These are phyloP conservation scores for Macadamia integrifolia DNA, from an alignment of 164 flowering plant genomes.

Conservation along the genomic window DNA sequence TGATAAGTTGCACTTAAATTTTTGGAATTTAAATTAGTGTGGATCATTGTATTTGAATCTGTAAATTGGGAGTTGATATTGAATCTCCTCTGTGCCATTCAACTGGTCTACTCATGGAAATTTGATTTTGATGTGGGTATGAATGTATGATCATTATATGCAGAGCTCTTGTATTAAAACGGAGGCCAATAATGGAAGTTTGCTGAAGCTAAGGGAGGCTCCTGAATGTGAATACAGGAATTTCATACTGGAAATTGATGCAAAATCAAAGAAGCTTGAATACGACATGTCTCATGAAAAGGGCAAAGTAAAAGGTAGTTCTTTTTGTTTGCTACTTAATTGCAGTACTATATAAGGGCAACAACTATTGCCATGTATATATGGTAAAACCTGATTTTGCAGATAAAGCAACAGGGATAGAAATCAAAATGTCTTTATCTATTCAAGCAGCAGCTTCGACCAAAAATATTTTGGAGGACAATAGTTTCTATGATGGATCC, in stretches of 20 bases:
- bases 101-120: too few species aligned
- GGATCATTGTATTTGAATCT: too few species aligned
- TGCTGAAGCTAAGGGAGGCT: slow-evolving; percentile 22
- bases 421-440: slow-evolving; percentile 14
- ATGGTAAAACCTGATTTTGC: slow-evolving; percentile 11
- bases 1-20: too few species aligned
- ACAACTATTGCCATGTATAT: neutral
- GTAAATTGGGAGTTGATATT: neutral
- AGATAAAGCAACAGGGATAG: slow-evolving; percentile 14
- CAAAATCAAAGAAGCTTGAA: slow-evolving; percentile 9
- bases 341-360: neutral
- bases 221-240: slow-evolving; percentile 15
- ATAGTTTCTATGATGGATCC: slow-evolving; percentile 8
- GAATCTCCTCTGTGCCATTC: neutral
- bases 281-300: slow-evolving; percentile 5
- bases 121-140: neutral
- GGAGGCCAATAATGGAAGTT: slow-evolving; percentile 28
- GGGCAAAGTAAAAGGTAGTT: slow-evolving; percentile 15
- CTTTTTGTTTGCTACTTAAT: slow-evolving; percentile 8
- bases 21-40: too few species aligned
- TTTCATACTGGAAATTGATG: slow-evolving; percentile 5
- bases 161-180: slow-evolving; percentile 37
- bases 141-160: slow-evolving; percentile 18
- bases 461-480: slow-evolving; percentile 10
- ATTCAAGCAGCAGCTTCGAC: slow-evolving; percentile 12